phyloP scores from a whole-genome alignment of 2,329 filamentous ascomycete genomes.

The Plenodomus lindquistii region DNA sequence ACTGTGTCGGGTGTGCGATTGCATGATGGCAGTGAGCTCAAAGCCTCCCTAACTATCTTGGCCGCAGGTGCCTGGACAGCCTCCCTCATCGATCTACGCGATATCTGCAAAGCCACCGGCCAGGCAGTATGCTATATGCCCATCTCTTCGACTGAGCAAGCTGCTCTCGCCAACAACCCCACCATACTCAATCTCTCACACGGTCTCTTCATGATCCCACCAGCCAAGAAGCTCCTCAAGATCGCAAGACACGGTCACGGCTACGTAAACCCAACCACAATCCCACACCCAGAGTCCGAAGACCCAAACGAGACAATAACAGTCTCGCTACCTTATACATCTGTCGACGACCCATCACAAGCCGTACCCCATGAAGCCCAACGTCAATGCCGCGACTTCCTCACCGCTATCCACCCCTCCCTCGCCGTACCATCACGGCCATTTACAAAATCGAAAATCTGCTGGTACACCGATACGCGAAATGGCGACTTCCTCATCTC shows the following conservation, averaged over 20 bases:
- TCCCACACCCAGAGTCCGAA: constrained; percentile 52
- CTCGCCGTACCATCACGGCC: constrained; percentile 44
- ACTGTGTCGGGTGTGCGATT: constrained; percentile 64
- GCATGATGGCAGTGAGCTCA: constrained; percentile 53
- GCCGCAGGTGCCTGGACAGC: constrained; percentile 89
- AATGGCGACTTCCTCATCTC: constrained; percentile 60
- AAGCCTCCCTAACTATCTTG: constrained; percentile 74
- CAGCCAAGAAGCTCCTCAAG: constrained; percentile 53
- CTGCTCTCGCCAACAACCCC: constrained; percentile 65
- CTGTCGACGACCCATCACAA: constrained; percentile 54
- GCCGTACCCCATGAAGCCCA: constrained; percentile 40
- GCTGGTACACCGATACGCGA: constrained; percentile 62
- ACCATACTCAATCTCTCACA: constrained; percentile 72
- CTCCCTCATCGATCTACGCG: constrained; percentile 74
- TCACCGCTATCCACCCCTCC: constrained; percentile 32
- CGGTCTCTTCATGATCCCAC: constrained; percentile 76
- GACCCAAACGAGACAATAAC: constrained; percentile 44
- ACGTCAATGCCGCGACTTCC: constrained; percentile 35
- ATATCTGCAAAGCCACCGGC: constrained; percentile 77
- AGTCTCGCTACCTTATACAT: constrained; percentile 55
- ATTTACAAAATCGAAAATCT: constrained; percentile 54
- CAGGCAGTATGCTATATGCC: constrained; percentile 79
- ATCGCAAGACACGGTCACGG: constrained; percentile 56
- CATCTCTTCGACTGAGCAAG: constrained; percentile 73
- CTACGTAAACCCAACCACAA: constrained; percentile 52